Evolutionary conservation across 805 yeast species (phyloP), one percentile per base, ranked within the genome.

Genomic region (Ascoidea asiatica): DNA sequence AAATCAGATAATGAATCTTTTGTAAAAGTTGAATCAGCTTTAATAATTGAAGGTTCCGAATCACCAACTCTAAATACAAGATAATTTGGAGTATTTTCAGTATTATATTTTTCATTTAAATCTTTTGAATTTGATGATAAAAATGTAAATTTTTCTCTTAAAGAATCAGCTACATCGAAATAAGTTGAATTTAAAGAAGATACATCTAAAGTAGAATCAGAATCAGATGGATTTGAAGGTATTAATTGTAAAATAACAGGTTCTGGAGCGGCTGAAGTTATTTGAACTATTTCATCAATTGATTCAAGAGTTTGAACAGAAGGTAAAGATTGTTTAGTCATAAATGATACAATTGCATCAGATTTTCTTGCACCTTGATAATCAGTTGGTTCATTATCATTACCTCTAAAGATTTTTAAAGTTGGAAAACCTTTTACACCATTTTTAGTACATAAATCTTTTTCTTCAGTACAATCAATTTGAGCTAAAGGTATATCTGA

Each of bases 331-430:
- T 83, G 85, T 66, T 85, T 81, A 52, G 76, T 58, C 95, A 92
- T 81, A 66, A 75, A 85, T 41, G 73, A 70, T 42, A 77, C 75
- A 53, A 92, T 90, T 43, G 88, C 79, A 40, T 72, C 83, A 21
- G 95, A 75, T 46, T 76, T 72, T 71, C 98, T 83, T 52, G 82
- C 84, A 50, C 97, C 97, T 44, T 72, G 73, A 65, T 90, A 92
- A 53, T 81, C 89, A 38, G 70, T 63, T 22, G 73, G 70, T 38
- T 65, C 57, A 41, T 59, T 63, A 5, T 62, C 53, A 38, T 66
- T 64, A 49, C 75, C 76, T 60, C 81, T 77, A 66, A 83, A 77
- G 23, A 87, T 75, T 65, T 83, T 85, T 63, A 86, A 63, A 35
- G 90, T 78, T 60, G 95, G 95, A 66, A 82, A 86, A 46, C 95